Percentiles rank a stretch among this genome's conserved stretches.
phyloP scores from a whole-genome alignment of 306 rosid species.

The cucumber (Cucumis sativus) region DNA sequence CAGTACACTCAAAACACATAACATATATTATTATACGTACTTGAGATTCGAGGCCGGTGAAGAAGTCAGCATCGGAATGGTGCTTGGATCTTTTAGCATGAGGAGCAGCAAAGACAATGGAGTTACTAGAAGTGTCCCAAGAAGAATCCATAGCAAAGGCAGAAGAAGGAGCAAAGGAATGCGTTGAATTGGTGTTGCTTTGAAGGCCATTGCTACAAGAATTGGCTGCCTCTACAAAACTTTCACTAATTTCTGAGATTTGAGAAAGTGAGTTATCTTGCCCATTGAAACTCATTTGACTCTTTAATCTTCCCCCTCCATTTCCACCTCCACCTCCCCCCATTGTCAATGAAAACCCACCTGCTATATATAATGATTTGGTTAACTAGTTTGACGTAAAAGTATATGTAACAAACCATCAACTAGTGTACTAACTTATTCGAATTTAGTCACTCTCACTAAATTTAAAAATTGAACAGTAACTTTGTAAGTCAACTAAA shows the following conservation, averaged over 20 bases:
- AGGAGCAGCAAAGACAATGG: slow-evolving; percentile 57
- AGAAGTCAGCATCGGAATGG: slow-evolving; percentile 40
- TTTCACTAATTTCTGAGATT: slow-evolving; percentile 42
- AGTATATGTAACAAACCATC: too few species aligned
- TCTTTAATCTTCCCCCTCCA: slow-evolving; percentile 37
- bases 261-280: slow-evolving; percentile 65
- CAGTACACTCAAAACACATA: too few species aligned
- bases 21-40: slow-evolving; percentile 14
- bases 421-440: too few species aligned
- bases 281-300: slow-evolving; percentile 71
- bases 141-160: slow-evolving; percentile 43
- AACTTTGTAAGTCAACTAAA: too few species aligned
- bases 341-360: slow-evolving; percentile 70
- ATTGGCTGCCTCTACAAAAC: slow-evolving; percentile 23
- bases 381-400: too few species aligned
- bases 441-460: too few species aligned
- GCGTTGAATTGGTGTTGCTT: slow-evolving; percentile 15
- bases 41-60: slow-evolving; percentile 58
- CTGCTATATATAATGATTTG: background rate
- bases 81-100: slow-evolving; percentile 40
- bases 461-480: too few species aligned
- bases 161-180: slow-evolving; percentile 8
- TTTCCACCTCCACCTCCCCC: slow-evolving; percentile 36
- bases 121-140: slow-evolving; percentile 45
- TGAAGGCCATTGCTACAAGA: background rate